Conservation (phyloP, 148 eudicot genomes). For the Limonium bicolor region DNA sequence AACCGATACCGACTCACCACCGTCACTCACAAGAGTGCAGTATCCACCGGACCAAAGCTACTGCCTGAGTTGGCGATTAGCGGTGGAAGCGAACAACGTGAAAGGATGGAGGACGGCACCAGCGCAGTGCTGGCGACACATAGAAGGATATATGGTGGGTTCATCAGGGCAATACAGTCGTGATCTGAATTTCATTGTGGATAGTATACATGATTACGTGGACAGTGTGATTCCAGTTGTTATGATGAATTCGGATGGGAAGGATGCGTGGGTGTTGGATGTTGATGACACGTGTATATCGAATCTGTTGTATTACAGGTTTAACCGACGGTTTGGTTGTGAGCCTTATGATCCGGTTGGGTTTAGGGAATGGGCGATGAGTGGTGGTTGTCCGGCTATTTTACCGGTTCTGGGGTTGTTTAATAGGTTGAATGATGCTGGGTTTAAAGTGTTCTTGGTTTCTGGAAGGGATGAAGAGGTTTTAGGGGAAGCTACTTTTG, state of each 20-base stretch:
- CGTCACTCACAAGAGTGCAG: too few relatives aligned
- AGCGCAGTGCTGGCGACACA: constrained; percentile 31
- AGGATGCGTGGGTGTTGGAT: constrained; percentile 58
- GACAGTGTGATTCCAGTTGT: constrained; percentile 16
- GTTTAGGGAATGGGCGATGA: constrained; percentile 54
- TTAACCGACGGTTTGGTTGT: constrained; percentile 35
- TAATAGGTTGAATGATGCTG: constrained; percentile 23
- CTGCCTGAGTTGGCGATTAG: constrained; percentile 79
- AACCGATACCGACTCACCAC: too few relatives aligned
- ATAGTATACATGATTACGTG: constrained; percentile 25
- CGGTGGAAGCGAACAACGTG: constrained; percentile 61
- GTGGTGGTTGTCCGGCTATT: constrained; percentile 37
- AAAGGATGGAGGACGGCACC: constrained; percentile 64
- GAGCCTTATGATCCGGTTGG: constrained; percentile 69
- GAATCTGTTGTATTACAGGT: constrained; percentile 40
- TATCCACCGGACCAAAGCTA: constrained; percentile 18
- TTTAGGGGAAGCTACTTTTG: constrained; percentile 35
- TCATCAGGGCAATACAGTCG: constrained; percentile 59
- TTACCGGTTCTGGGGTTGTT: constrained; percentile 33
- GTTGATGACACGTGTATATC: constrained; percentile 81
- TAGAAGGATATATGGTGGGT: constrained; percentile 46
- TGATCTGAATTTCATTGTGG: constrained; percentile 34
- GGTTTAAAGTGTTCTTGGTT: constrained; percentile 52
- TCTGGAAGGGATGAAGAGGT: constrained; percentile 53
- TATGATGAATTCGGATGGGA: constrained; percentile 29